A percentile compares a stretch with the other conserved stretches of the same genome.
Evolutionary conservation across 805 yeast genomes (phyloP).

Genomic region (Kuraishia piskuri): DNA sequence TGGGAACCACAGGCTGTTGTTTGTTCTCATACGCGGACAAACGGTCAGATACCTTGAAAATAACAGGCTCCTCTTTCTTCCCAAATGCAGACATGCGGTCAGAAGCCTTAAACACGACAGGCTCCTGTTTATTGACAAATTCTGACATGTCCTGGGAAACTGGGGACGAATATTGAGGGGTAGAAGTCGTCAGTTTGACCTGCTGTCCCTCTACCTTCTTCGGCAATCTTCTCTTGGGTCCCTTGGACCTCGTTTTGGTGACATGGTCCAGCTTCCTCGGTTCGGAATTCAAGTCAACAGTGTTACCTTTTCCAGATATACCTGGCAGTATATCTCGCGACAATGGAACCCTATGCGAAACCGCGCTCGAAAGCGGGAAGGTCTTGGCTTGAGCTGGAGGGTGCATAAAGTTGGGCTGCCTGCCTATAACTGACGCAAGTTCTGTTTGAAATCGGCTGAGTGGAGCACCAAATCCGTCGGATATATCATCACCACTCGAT

Average conservation of each 20-base stretch:
- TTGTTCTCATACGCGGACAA: neutral
- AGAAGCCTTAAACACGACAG: too few relatives aligned
- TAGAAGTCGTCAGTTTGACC: neutral
- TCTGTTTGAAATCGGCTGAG: constrained; percentile 8
- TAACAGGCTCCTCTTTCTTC: too few relatives aligned
- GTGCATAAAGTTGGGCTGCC: neutral
- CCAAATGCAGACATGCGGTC: neutral
- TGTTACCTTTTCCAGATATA: neutral
- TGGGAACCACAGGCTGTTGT: neutral
- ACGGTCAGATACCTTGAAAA: too few relatives aligned
- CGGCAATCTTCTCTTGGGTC: constrained; percentile 44
- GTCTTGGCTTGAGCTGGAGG: neutral
- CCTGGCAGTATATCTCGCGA: too few relatives aligned
- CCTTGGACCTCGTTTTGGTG: constrained; percentile 38
- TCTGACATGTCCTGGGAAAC: too few relatives aligned
- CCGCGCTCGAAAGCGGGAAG: neutral
- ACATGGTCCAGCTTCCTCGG: constrained; percentile 29
- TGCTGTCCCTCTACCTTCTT: constrained; percentile 11
- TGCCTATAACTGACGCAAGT: neutral
- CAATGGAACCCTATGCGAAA: too few relatives aligned
- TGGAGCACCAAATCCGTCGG: neutral
- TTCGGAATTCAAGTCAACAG: neutral
- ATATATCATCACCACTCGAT: neutral
- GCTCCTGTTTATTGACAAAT: too few relatives aligned
- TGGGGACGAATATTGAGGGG: too few relatives aligned